Evolutionary conservation across 371 early-diverging fungal genomes (phyloP).

Genomic region (Apophysomyces ossiformis): DNA sequence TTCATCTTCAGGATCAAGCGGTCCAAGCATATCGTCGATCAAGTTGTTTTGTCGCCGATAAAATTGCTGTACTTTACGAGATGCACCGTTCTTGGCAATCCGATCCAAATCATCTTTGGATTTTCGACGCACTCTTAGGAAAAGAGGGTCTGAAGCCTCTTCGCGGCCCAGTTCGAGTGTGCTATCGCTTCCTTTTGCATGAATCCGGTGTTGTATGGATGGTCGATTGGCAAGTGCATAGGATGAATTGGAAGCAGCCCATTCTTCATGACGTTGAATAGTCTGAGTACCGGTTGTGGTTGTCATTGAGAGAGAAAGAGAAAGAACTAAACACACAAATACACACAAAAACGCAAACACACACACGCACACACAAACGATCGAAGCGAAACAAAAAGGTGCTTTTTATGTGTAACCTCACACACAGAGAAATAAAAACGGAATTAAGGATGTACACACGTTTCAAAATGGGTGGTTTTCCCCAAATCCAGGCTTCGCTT

Average conservation of each 20-base stretch:
- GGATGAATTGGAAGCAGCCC: not conserved
- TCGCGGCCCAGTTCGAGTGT: conserved; percentile 15
- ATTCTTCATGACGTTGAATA: conserved; percentile 6
- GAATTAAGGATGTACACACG: too few relatives aligned
- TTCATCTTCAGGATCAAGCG: conserved; percentile 39
- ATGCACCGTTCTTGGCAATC: conserved; percentile 17
- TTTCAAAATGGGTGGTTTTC: too few relatives aligned
- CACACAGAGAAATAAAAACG: too few relatives aligned
- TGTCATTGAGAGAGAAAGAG: conserved; percentile 2
- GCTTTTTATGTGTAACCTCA: too few relatives aligned
- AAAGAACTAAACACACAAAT: not conserved
- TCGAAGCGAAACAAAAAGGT: too few relatives aligned
- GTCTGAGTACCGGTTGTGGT: conserved; percentile 17
- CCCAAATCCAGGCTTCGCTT: too few relatives aligned
- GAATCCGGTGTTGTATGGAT: conserved; percentile 11
- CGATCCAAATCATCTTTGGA: conserved; percentile 30
- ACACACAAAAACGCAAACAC: too few relatives aligned
- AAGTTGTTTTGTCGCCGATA: conserved; percentile 85
- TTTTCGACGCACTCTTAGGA: conserved; percentile 23
- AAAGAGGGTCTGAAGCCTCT: conserved; percentile 26
- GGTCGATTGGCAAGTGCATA: not conserved
- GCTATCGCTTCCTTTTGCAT: not conserved
- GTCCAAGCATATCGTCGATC: conserved; percentile 75
- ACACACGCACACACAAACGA: too few relatives aligned
- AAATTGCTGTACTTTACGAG: conserved; percentile 58